Evolutionary conservation across 2,329 filamentous ascomycete species (phyloP).

Genomic region (Alternaria dauci): DNA sequence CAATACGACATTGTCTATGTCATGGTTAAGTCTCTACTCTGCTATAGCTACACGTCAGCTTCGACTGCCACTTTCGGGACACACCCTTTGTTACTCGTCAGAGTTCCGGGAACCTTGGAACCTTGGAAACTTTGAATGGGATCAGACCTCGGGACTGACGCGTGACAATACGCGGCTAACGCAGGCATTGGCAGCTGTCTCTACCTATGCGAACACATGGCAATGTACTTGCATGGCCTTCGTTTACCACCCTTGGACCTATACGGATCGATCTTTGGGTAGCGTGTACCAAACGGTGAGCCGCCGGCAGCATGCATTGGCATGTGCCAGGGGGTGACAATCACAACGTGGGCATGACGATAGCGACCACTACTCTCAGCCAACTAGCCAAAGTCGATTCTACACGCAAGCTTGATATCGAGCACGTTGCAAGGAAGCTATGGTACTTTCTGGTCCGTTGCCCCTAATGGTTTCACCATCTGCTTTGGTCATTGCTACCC

Average conservation of each 20-base stretch:
- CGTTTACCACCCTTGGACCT: conserved; percentile 1
- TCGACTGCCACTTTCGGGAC: background rate
- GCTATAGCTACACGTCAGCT: background rate
- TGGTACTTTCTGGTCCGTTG: background rate
- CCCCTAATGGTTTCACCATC: background rate
- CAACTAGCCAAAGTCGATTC: background rate
- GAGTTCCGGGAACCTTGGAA: conserved; percentile 1
- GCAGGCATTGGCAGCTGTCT: background rate
- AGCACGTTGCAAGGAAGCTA: background rate
- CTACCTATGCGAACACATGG: background rate
- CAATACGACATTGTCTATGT: background rate
- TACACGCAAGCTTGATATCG: background rate
- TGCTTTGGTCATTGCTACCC: background rate
- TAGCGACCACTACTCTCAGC: background rate
- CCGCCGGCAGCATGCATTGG: conserved; percentile 8
- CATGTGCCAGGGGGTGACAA: conserved; percentile 6
- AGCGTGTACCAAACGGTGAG: conserved; percentile 10
- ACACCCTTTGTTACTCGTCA: background rate
- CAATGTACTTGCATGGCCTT: background rate
- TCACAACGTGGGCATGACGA: conserved; percentile 1
- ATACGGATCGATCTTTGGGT: conserved; percentile 3
- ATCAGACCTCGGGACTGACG: background rate
- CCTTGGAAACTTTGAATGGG: background rate
- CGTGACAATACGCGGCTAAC: background rate
- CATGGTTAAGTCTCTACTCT: background rate